Percentiles rank a stretch among this genome's conserved stretches.
phyloP scores from a whole-genome alignment of 805 yeast species.

The Barnettozyma sp. region DNA sequence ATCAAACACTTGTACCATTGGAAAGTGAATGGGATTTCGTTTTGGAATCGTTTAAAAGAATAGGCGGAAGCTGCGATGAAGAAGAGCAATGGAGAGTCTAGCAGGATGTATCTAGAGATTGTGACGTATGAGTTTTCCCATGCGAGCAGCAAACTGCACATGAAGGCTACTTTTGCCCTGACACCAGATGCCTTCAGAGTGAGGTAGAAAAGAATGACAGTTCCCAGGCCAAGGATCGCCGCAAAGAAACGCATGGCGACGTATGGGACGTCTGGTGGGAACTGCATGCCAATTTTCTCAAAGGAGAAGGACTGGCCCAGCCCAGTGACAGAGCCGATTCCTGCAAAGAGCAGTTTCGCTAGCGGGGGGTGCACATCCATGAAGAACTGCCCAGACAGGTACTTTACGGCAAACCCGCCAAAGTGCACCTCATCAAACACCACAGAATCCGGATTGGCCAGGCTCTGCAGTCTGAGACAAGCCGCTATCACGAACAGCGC shows the following conservation, averaged over 20 bases:
- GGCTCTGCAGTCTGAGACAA: constrained; percentile 51
- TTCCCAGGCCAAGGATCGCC: constrained; percentile 60
- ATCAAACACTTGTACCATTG: constrained; percentile 54
- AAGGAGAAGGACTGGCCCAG: constrained; percentile 67
- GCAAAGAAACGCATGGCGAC: constrained; percentile 64
- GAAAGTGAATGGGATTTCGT: constrained; percentile 51
- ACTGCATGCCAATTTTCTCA: constrained; percentile 56
- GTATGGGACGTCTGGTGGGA: constrained; percentile 54
- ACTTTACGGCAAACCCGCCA: constrained; percentile 92
- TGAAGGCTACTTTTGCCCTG: constrained; percentile 52
- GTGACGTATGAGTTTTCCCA: constrained; percentile 65
- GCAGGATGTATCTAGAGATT: constrained; percentile 64
- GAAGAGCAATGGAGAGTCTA: constrained; percentile 71
- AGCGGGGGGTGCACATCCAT: constrained; percentile 80
- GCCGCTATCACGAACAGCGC: constrained; percentile 45
- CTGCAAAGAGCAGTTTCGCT: constrained; percentile 70
- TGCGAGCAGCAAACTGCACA: constrained; percentile 49
- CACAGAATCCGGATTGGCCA: constrained; percentile 69
- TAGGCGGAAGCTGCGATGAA: constrained; percentile 69
- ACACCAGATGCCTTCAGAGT: constrained; percentile 71
- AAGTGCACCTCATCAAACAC: constrained; percentile 93
- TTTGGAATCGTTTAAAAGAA: constrained; percentile 58
- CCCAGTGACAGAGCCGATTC: constrained; percentile 59
- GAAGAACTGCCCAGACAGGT: constrained; percentile 56
- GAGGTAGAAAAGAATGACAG: constrained; percentile 56